Conservation (phyloP, 306 rosid genomes). For the Malus asiatica region DNA sequence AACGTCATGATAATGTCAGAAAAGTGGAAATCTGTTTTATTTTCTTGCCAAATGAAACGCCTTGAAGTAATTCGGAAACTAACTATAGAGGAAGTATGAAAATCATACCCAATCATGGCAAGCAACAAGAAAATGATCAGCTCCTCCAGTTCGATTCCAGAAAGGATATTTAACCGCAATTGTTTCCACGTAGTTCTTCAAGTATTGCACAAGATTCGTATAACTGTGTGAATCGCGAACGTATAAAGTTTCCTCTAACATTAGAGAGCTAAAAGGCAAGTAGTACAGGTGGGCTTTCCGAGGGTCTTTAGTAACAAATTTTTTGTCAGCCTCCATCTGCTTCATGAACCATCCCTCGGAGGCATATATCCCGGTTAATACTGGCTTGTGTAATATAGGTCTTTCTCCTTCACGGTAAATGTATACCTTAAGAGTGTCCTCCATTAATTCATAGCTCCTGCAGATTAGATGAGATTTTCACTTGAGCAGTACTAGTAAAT, state of each 20-base stretch:
- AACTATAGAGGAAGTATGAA: conserved; percentile 5
- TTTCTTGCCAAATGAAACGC: neutral
- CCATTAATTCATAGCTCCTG: conserved; percentile 97
- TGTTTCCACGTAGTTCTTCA: conserved; percentile 47
- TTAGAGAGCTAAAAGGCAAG: conserved; percentile 90
- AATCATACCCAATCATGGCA: conserved; percentile 96
- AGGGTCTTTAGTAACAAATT: conserved; percentile 53
- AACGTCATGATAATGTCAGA: too few species aligned
- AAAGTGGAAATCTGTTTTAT: neutral
- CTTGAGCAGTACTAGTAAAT: conserved; percentile 11
- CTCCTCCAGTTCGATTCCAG: conserved; percentile 84
- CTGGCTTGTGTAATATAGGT: conserved; percentile 70
- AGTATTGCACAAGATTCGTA: conserved; percentile 50
- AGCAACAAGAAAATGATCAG: conserved; percentile 93
- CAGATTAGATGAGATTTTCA: neutral
- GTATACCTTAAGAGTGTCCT: conserved; percentile 65
- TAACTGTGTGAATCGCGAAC: conserved; percentile 60
- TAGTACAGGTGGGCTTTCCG: conserved; percentile 78
- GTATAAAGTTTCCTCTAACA: conserved; percentile 59
- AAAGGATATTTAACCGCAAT: conserved; percentile 61
- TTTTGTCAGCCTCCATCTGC: conserved; percentile 59
- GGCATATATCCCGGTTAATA: conserved; percentile 78
- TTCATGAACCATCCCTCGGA: conserved; percentile 98
- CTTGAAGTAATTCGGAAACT: neutral
- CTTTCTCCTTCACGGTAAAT: conserved; percentile 71